These are phyloP conservation scores for Aspergillus avenaceus DNA, from an alignment of 495 filamentous ascomycete species.

Conservation along the genomic window DNA sequence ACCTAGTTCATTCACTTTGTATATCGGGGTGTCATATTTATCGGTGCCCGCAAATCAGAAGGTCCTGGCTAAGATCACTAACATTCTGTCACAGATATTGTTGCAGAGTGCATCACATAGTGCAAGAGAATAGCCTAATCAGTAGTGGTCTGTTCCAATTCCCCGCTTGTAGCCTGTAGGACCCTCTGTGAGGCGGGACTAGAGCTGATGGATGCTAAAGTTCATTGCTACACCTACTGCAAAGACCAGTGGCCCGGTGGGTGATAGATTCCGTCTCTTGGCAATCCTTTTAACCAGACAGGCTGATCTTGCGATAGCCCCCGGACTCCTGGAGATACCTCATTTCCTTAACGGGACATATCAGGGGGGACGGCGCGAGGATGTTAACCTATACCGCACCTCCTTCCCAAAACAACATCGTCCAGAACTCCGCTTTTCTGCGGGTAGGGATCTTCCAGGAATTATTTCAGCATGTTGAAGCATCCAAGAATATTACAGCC, in stretches of 20 bases:
- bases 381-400: not conserved
- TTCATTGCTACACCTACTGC: not conserved
- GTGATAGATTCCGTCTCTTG: not conserved
- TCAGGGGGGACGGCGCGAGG: not conserved
- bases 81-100: not conserved
- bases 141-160: not conserved
- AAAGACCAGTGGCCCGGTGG: not conserved
- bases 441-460: conserved; percentile 1
- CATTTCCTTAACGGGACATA: not conserved
- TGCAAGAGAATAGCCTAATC: not conserved
- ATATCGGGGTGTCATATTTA: not conserved
- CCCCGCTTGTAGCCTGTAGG: not conserved
- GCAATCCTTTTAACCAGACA: not conserved
- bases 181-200: not conserved
- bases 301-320: not conserved
- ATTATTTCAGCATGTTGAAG: not conserved
- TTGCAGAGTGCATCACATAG: not conserved
- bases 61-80: not conserved
- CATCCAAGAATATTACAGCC: not conserved
- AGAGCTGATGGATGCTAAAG: not conserved
- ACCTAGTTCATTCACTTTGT: not conserved
- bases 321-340: not conserved
- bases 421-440: not conserved
- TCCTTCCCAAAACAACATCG: not conserved
- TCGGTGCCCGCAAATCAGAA: not conserved